Conservation (phyloP, 106 monocot species). For the Posidonia australis region DNA sequence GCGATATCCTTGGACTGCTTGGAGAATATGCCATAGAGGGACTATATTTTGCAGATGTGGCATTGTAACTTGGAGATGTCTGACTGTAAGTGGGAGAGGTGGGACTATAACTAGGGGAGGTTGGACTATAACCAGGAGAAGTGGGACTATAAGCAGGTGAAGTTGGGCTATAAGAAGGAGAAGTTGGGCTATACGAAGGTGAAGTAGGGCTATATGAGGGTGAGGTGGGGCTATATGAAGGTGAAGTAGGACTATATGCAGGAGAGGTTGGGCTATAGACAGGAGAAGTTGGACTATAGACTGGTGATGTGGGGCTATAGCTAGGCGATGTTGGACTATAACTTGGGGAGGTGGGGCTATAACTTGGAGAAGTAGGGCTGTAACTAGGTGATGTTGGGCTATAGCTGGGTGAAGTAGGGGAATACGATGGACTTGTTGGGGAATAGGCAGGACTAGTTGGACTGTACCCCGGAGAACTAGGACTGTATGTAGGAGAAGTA, state of each 20-base stretch:
- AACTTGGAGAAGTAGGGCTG: constrained; percentile 68
- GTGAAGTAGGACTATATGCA: constrained; percentile 85
- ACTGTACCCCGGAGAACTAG: constrained; percentile 87
- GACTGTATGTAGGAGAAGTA: constrained; percentile 84
- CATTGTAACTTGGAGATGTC: constrained; percentile 80
- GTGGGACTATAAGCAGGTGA: constrained; percentile 79
- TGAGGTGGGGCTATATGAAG: constrained; percentile 73
- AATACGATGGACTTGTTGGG: constrained; percentile 84
- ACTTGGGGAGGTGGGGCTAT: constrained; percentile 73
- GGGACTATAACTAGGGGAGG: constrained; percentile 78
- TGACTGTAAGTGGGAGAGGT: constrained; percentile 89
- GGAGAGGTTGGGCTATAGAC: constrained; percentile 90
- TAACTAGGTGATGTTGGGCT: constrained; percentile 61
- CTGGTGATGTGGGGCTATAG: constrained; percentile 81
- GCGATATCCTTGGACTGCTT: constrained; percentile 68
- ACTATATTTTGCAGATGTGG: constrained; percentile 70
- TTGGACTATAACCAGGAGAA: constrained; percentile 72
- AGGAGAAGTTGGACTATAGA: constrained; percentile 86
- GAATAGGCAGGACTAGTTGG: constrained; percentile 98
- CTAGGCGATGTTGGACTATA: constrained; percentile 83
- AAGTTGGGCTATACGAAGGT: constrained; percentile 80
- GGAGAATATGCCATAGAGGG: constrained; percentile 82
- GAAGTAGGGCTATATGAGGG: constrained; percentile 81
- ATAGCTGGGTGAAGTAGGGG: constrained; percentile 58
- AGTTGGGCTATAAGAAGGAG: constrained; percentile 84